Conservation (phyloP, 441 rosid genomes). For the Corymbia calophylla region DNA sequence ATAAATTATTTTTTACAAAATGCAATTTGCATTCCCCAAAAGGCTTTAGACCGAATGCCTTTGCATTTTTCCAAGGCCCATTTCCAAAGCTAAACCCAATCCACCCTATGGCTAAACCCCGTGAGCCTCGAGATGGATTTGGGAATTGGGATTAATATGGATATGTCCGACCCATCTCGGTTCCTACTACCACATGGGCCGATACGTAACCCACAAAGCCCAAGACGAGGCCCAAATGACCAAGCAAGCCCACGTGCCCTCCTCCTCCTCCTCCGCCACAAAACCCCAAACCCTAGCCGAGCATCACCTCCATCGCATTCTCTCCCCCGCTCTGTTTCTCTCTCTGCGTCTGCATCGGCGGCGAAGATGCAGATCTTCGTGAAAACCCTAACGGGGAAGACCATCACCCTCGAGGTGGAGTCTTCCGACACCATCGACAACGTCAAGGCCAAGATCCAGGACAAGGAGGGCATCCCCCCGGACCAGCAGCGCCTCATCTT, state of each 20-base stretch:
- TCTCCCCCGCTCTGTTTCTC: neutral
- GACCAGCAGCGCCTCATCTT: conserved; percentile 4
- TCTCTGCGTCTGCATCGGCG: neutral
- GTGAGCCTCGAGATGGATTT: neutral
- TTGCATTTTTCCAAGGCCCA: too few species aligned
- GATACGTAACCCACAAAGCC: neutral
- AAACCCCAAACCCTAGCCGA: neutral
- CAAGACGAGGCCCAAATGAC: neutral
- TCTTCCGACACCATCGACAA: conserved; percentile 6
- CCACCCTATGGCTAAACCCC: neutral
- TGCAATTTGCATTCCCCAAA: too few species aligned
- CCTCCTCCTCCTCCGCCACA: neutral
- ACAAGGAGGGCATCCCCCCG: neutral
- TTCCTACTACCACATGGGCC: neutral
- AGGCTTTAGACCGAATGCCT: too few species aligned
- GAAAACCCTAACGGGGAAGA: conserved; percentile 5
- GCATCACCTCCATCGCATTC: neutral
- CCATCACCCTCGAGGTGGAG: conserved; percentile 6
- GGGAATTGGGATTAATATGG: neutral
- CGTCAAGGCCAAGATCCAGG: conserved; percentile 8
- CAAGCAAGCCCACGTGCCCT: neutral
- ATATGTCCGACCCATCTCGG: neutral
- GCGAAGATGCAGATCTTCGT: conserved; percentile 8
- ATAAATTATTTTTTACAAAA: too few species aligned
- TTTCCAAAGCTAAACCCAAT: too few species aligned